Percentiles rank a stretch among this genome's conserved stretches.
Conservation (phyloP, 495 filamentous ascomycete species). For the Hamigera avellanea region DNA sequence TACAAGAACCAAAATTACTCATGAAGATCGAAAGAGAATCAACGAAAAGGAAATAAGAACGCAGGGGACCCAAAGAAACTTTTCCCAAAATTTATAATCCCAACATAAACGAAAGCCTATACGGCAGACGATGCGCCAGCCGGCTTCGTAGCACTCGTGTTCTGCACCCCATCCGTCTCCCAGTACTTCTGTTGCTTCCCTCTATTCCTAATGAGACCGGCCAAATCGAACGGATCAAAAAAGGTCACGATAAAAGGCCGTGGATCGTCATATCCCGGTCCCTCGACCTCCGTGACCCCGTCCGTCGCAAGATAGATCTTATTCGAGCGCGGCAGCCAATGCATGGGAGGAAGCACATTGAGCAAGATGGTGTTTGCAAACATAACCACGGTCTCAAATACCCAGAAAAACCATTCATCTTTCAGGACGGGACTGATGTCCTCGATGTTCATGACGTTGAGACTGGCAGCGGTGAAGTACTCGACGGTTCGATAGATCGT, state of each 20-base stretch:
- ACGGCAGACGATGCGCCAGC: too few species aligned
- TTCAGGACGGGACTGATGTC: constrained; percentile 43
- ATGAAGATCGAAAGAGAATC: too few species aligned
- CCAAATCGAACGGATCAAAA: constrained; percentile 57
- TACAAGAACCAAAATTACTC: too few species aligned
- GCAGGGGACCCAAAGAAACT: too few species aligned
- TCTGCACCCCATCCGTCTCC: constrained; percentile 20
- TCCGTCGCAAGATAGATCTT: constrained; percentile 54
- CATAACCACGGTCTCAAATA: constrained; percentile 60
- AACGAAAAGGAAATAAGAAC: too few species aligned
- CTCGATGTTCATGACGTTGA: constrained; percentile 24
- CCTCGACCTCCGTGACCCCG: constrained; percentile 52
- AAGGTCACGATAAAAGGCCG: constrained; percentile 42
- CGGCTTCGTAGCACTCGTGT: too few species aligned
- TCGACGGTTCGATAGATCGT: constrained; percentile 60
- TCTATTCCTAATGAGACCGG: constrained; percentile 40
- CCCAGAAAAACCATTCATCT: constrained; percentile 63
- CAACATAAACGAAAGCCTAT: too few species aligned
- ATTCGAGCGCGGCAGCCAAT: constrained; percentile 47
- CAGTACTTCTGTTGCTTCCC: constrained; percentile 43
- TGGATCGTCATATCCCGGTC: constrained; percentile 50
- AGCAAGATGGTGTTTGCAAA: constrained; percentile 46
- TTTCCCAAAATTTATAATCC: too few species aligned
- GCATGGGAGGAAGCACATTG: constrained; percentile 52
- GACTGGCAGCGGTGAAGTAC: constrained; percentile 37